Percentiles rank a stretch among this genome's conserved stretches.
These are phyloP conservation scores for Argentina anserina DNA, from an alignment of 306 rosid genomes.

Conservation along the genomic window DNA sequence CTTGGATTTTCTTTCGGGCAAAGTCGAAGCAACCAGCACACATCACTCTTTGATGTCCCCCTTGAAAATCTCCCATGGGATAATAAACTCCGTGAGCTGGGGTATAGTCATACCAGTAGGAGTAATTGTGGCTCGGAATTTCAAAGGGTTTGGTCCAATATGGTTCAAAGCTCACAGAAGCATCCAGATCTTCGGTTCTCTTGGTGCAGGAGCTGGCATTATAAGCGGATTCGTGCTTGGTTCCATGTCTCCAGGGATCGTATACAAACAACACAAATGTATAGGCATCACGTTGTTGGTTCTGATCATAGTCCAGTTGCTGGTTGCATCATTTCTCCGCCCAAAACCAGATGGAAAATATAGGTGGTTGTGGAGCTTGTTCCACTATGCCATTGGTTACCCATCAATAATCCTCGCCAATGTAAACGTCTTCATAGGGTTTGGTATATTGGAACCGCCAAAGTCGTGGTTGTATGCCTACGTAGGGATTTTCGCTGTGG, in stretches of 20 bases:
- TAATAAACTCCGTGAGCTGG: slow-evolving; percentile 32
- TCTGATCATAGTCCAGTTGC: neutral
- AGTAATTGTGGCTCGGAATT: slow-evolving; percentile 24
- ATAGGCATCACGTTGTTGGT: slow-evolving; percentile 17
- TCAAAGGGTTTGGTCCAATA: neutral
- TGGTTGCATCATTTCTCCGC: neutral
- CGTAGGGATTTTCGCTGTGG: neutral
- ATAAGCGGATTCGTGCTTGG: slow-evolving; percentile 16
- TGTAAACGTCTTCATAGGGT: neutral
- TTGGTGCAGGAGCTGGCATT: slow-evolving; percentile 21
- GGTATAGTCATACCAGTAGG: slow-evolving; percentile 40
- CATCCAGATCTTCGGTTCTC: slow-evolving; percentile 7
- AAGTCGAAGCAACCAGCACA: neutral
- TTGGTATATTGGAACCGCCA: slow-evolving; percentile 6
- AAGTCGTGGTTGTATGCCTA: neutral
- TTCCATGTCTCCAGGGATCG: neutral
- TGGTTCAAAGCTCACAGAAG: slow-evolving; percentile 31
- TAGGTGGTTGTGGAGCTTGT: neutral
- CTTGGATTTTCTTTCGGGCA: slow-evolving; percentile 20
- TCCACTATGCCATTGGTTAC: slow-evolving; percentile 1
- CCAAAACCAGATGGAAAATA: neutral
- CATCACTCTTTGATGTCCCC: neutral
- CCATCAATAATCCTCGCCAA: neutral
- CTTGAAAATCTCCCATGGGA: slow-evolving; percentile 15
- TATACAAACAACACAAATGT: slow-evolving; percentile 16